Evolutionary conservation across 352 stramenopile species (phyloP).

Genomic region (Phytophthora pseudosyringae): DNA sequence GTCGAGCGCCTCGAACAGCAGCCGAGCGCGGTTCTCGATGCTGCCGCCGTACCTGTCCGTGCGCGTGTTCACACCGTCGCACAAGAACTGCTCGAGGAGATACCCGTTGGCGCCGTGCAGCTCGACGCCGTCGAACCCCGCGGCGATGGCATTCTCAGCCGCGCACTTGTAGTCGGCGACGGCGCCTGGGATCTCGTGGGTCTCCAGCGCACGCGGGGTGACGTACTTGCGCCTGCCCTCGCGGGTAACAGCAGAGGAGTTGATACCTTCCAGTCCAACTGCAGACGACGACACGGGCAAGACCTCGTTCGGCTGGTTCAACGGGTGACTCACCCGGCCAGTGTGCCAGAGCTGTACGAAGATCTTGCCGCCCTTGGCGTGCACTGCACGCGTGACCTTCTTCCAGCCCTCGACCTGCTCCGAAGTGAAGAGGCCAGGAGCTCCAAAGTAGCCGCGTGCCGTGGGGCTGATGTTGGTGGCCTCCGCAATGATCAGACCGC

Average conservation of each 20-base stretch:
- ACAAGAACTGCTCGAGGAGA: slow-evolving; percentile 41
- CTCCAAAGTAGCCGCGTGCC: slow-evolving; percentile 46
- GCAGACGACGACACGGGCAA: slow-evolving; percentile 54
- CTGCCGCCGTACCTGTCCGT: slow-evolving; percentile 61
- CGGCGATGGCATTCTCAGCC: slow-evolving; percentile 39
- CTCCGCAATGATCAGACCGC: slow-evolving; percentile 69
- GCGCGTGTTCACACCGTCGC: slow-evolving; percentile 36
- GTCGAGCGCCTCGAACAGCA: slow-evolving; percentile 75
- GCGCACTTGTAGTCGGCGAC: slow-evolving; percentile 38
- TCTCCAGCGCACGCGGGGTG: slow-evolving; percentile 67
- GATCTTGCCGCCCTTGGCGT: slow-evolving; percentile 78
- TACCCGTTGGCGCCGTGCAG: slow-evolving; percentile 42
- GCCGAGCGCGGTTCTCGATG: slow-evolving; percentile 75
- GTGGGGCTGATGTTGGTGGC: slow-evolving; percentile 57
- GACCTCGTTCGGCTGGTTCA: slow-evolving; percentile 55
- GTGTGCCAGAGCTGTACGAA: slow-evolving; percentile 90
- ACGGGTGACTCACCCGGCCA: slow-evolving; percentile 66
- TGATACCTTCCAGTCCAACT: slow-evolving; percentile 35
- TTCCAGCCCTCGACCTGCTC: slow-evolving; percentile 66
- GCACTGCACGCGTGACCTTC: slow-evolving; percentile 62
- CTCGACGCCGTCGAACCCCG: slow-evolving; percentile 39
- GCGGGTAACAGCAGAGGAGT: slow-evolving; percentile 40
- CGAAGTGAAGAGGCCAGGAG: slow-evolving; percentile 50
- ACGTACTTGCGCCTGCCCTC: slow-evolving; percentile 46
- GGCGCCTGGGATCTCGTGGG: slow-evolving; percentile 72